Conservation (phyloP, 202 grass and related monocot species). For the Schoenoplectus tabernaemontani region DNA sequence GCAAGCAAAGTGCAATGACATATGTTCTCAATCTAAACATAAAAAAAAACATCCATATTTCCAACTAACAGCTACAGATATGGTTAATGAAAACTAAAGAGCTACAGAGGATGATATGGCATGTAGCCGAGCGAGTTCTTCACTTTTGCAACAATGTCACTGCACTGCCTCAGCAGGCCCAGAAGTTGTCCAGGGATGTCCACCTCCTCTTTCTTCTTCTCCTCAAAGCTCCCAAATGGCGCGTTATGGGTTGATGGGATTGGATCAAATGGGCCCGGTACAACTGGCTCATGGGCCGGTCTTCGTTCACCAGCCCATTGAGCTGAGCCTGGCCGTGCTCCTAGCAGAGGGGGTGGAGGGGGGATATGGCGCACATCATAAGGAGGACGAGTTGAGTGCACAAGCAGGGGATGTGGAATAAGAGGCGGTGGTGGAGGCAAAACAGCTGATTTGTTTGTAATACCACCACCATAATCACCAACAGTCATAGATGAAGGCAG, state of each 20-base stretch:
- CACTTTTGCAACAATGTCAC: constrained; percentile 30
- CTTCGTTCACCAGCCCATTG: not conserved
- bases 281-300: constrained; percentile 2
- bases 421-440: constrained; percentile 22
- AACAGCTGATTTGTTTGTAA: constrained; percentile 10
- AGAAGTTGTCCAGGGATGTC: constrained; percentile 29
- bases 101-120: constrained; percentile 31
- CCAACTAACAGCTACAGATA: constrained; percentile 10
- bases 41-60: too few relatives aligned
- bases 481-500: not conserved
- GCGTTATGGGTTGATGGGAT: not conserved
- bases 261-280: constrained; percentile 7
- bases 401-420: not conserved
- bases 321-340: not conserved
- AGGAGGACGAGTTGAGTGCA: constrained; percentile 6
- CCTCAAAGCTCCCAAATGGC: not conserved
- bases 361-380: constrained; percentile 33
- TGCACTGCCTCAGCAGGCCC: constrained; percentile 34
- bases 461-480: not conserved
- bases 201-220: constrained; percentile 21
- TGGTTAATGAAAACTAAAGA: not conserved
- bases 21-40: constrained; percentile 4
- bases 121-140: constrained; percentile 27
- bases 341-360: constrained; percentile 41
- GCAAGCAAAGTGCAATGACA: constrained; percentile 14